These are phyloP conservation scores for Penicillium sp. DNA, from an alignment of 2,329 filamentous ascomycete species.

Conservation along the genomic window DNA sequence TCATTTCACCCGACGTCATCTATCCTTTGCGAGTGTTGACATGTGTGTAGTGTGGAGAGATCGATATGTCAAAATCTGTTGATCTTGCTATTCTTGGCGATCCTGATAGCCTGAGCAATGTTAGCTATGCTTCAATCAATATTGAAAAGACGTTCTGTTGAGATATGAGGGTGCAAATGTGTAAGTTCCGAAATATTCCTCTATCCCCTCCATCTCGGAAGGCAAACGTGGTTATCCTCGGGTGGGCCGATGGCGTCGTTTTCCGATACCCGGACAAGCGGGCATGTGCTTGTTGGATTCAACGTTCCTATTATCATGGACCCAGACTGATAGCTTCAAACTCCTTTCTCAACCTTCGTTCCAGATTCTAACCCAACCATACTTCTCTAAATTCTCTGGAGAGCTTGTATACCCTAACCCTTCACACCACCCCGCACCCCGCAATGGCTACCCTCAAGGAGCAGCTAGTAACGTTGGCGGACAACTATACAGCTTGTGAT, in stretches of 20 bases:
- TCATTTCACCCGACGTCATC: not conserved
- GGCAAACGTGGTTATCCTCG: conserved; percentile 12
- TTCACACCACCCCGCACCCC: conserved; percentile 26
- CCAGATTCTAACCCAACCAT: not conserved
- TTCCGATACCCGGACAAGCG: conserved; percentile 30
- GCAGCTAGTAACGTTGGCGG: conserved; percentile 38
- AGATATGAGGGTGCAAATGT: not conserved
- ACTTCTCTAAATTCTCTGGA: not conserved
- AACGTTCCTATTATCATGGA: not conserved
- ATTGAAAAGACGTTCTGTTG: not conserved
- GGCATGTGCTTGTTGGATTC: conserved; percentile 23
- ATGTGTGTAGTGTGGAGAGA: not conserved
- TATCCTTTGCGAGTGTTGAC: not conserved
- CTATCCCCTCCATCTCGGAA: conserved; percentile 1
- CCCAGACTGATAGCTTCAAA: not conserved
- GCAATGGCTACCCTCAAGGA: conserved; percentile 42
- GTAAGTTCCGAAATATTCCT: conserved; percentile 5
- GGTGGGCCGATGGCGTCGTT: conserved; percentile 25
- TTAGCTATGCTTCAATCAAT: not conserved
- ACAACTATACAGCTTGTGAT: conserved; percentile 52
- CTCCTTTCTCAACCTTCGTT: not conserved
- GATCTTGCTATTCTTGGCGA: not conserved
- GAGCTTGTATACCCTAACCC: conserved; percentile 5
- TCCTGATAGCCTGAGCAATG: not conserved
- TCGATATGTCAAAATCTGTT: not conserved